Evolutionary conservation across 1,284 basidiomycete genomes (phyloP), one percentile per base, ranked within the genome.

Genomic region (Tilletia indica): DNA sequence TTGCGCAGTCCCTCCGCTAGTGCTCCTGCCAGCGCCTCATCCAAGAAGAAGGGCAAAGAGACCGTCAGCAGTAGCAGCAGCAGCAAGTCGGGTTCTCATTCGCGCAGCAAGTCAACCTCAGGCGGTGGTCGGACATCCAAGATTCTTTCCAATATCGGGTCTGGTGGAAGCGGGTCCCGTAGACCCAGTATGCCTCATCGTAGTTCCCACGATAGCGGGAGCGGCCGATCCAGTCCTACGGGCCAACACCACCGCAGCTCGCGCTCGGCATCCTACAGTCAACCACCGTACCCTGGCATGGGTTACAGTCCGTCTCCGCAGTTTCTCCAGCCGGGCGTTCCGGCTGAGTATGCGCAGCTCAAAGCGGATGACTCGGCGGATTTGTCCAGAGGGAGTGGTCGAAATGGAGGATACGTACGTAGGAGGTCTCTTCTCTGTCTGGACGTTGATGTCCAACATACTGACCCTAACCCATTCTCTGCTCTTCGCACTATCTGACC

Each of bases 321-420:
- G 58, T 31, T 63, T 9, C 21, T 63, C 58, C 58, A 63, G 31
- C 58, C 58, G 25, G 58, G 58, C 58, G 58, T 63, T 14, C 58
- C 58, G 21, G 58, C 58, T 5, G 58, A 63, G 34, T 34, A 34
- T 16, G 21, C 58, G 21, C 21, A 25, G 25, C 25, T 63, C 9
- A 21, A 8, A 19, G 21, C 51, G 51, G 51, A 54, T 19, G 21
- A 25, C 19, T 54, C 51, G 16, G 21, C 51, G 16, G 51, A 19
- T 25, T 8, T 6, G 21, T 54, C 51, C 12, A n/a, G 51, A 54
- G 51, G 16, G 16, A 54, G 51, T 19, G 16, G 8, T 54, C 51
- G 21, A 16, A 19, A 54, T 54, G 16, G 19, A 19, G 8, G 6
- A 12, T 12, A 19, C n/a, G 16, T 19, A 54, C 8, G 25, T 31